Evolutionary conservation across 176 grass and related monocot species (phyloP), one percentile per base, ranked within the genome.

Genomic region (Carex myosuroides): DNA sequence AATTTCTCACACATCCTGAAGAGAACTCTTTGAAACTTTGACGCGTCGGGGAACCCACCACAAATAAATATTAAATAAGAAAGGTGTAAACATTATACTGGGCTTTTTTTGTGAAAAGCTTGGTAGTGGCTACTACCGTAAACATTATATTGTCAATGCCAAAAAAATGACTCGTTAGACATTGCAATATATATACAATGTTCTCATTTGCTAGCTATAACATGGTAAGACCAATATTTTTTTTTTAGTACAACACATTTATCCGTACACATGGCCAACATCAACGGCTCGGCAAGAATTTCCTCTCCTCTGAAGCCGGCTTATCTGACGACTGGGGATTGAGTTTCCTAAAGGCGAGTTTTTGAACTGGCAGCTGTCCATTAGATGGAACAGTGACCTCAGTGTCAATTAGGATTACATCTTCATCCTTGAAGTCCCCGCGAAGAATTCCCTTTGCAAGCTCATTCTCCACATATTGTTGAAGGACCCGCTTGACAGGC

Each of bases 391-490:
- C 90, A 0, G 81, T 92, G 33, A 99, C 90, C 85, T 92, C 89
- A 0, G 93, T 95, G 84, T 99, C 96, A 1, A 95, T 83, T n/a
- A 70, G 54, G 55, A 99, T 87, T 52, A 13, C 87, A 74, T 99
- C 96, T 86, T 95, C 93, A 0, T 99, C 93, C 88, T 91, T 95
- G 79, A 94, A 95, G 24, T 99, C 91, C 6, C 96, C 88, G 46
- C 90, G 92, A 0, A 95, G 87, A 79, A 99, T 92, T 65, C 96
- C 93, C 61, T 95, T 99, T 2, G 96, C 96, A 3, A 99, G 90
- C 44, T 95, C 96, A 1, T 99, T 99, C 89, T 99, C 91, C 65
- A 99, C 79, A 17, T 94, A 90, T 82, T 95, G 96, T 85, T 99
- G 96, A 60, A 99, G 92, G 26, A 99, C 93, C 29, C 91, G 88